Evolutionary conservation across 2,329 filamentous ascomycete genomes (phyloP).

Genomic region (Phialocephala subalpina): DNA sequence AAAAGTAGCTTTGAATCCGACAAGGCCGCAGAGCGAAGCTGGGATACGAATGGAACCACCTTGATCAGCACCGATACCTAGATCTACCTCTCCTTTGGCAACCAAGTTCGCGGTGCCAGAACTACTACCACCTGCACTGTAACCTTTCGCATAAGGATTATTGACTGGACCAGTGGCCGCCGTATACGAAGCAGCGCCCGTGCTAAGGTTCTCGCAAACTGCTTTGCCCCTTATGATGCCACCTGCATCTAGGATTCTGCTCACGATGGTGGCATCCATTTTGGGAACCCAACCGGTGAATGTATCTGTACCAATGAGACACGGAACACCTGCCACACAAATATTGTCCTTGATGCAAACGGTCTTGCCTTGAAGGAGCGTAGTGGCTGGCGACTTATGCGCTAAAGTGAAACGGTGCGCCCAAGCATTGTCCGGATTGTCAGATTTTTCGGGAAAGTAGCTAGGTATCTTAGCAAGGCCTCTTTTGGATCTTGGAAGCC

Average conservation of each 20-base stretch:
- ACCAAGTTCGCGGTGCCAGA: slow-evolving; percentile 57
- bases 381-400: slow-evolving; percentile 28
- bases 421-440: slow-evolving; percentile 34
- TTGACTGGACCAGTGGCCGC: slow-evolving; percentile 55
- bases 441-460: slow-evolving; percentile 29
- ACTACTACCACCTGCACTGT: slow-evolving; percentile 58
- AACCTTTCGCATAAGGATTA: slow-evolving; percentile 53
- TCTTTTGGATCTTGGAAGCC: neutral
- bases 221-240: slow-evolving; percentile 58
- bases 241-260: slow-evolving; percentile 57
- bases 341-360: slow-evolving; percentile 63
- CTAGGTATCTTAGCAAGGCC: slow-evolving; percentile 3
- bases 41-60: slow-evolving; percentile 78
- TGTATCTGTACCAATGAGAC: slow-evolving; percentile 60
- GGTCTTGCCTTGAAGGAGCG: slow-evolving; percentile 51
- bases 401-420: slow-evolving; percentile 27
- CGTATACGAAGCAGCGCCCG: slow-evolving; percentile 56
- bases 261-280: slow-evolving; percentile 62
- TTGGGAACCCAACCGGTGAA: slow-evolving; percentile 57
- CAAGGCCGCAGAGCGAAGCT: slow-evolving; percentile 54
- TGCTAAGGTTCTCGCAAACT: slow-evolving; percentile 62
- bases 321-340: slow-evolving; percentile 60
- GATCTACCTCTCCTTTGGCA: slow-evolving; percentile 50
- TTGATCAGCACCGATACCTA: slow-evolving; percentile 55
- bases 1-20: slow-evolving; percentile 37